Conservation (phyloP, 345 rosid genomes). For the Citrus cavaleriei region DNA sequence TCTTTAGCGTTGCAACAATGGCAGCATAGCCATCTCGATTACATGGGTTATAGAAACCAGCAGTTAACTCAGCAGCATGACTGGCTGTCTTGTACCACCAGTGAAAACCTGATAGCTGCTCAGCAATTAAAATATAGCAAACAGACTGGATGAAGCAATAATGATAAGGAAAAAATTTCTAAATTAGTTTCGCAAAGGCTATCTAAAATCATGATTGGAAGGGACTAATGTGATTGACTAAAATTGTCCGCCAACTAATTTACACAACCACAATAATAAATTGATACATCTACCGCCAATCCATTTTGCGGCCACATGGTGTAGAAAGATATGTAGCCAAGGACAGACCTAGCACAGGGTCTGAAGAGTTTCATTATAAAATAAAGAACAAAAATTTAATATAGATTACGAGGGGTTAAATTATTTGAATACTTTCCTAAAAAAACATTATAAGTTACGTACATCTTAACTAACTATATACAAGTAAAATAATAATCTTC, state of each 20-base stretch:
- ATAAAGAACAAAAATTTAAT: not conserved
- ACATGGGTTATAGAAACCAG: conserved; percentile 89
- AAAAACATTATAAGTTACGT: not conserved
- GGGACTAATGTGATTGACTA: not conserved
- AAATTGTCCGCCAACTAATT: not conserved
- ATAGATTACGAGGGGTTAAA: not conserved
- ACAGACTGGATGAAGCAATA: conserved; percentile 26
- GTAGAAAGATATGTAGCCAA: not conserved
- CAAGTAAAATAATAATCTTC: not conserved
- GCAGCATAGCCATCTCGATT: conserved; percentile 90
- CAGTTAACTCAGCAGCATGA: conserved; percentile 94
- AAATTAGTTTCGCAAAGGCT: not conserved
- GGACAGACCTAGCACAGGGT: not conserved
- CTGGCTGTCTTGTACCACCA: conserved; percentile 98
- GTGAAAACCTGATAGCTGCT: conserved; percentile 89
- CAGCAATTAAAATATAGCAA: conserved; percentile 39
- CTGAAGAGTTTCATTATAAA: not conserved
- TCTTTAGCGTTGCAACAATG: conserved; percentile 60
- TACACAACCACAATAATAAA: not conserved
- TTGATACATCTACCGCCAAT: not conserved
- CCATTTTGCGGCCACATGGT: not conserved
- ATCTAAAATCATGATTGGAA: not conserved
- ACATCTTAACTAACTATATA: not conserved
- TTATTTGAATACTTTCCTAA: not conserved
- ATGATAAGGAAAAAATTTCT: not conserved